Evolutionary conservation across 805 yeast species (phyloP), one percentile per base, ranked within the genome.

Genomic region (Candida verbasci): DNA sequence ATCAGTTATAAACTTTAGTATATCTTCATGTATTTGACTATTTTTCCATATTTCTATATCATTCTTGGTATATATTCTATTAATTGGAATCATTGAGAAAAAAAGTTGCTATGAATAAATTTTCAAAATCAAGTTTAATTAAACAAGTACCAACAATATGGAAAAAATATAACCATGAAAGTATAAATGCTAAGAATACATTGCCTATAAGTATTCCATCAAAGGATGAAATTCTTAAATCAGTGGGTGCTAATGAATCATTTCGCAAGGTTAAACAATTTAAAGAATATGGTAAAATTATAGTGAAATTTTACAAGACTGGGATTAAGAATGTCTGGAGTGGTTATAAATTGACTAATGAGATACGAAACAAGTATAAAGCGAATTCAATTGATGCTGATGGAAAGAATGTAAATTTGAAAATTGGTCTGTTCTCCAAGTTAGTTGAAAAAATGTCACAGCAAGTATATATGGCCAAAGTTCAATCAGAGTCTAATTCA

Each of bases 1-100:
- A 1, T 59, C 56, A 14, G 56, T 56, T 1, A 88, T 68, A 50
- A 85, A 88, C 0, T 49, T 52, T 3, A 83, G 42, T 1, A 91
- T 45, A 3, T 63, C 67, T 0, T 55, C 44, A 50, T 76, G 76
- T 0, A 83, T 72, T 3, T 56, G 44, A 6, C 86, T 75, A 0
- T 44, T 55, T 11, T 59, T 52, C 80, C 95, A 91, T 37, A 63
- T 53, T 9, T 63, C 68, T 49, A 91, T 53, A 53, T 91, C 97
- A 0, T 70, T 68, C 1, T 60, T 53, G 1, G 78, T 73, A 8
- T 75, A 46, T 7, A 86, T 68, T 38, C 88, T 58, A 36, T 44
- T 42, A 12, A 36, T 36, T 15, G 57, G 57, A 10, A 15, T 9
- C 4, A 22, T 26, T 8, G 21, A 9, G 27, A 26, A 34, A 27